A percentile compares a stretch with the other conserved stretches of the same genome.
phyloP scores from a whole-genome alignment of 2,329 filamentous ascomycete genomes.

The Trichoderma sp. region DNA sequence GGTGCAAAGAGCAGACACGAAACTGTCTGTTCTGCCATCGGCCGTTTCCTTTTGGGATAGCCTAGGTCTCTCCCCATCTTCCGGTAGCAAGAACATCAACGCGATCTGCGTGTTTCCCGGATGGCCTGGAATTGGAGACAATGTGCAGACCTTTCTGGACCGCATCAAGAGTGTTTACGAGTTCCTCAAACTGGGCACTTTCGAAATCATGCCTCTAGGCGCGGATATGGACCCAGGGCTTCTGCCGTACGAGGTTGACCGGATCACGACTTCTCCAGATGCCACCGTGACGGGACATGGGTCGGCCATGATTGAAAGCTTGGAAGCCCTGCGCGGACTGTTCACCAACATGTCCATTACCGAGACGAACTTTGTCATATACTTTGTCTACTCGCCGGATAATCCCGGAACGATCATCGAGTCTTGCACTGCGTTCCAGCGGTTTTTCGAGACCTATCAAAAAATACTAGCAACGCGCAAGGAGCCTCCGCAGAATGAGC shows the following conservation, averaged over 20 bases:
- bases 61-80: constrained; percentile 71
- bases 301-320: constrained; percentile 52
- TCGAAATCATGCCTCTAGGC: constrained; percentile 54
- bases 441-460: constrained; percentile 64
- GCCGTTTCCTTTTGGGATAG: constrained; percentile 81
- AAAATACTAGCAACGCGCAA: constrained; percentile 49
- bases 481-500: constrained; percentile 56
- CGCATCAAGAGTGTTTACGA: constrained; percentile 73
- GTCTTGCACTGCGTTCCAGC: constrained; percentile 73
- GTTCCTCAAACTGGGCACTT: constrained; percentile 69
- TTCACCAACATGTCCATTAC: constrained; percentile 47
- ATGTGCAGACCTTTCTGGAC: constrained; percentile 65
- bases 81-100: constrained; percentile 70
- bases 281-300: constrained; percentile 47
- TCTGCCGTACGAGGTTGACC: constrained; percentile 54
- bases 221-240: constrained; percentile 48
- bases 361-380: constrained; percentile 70
- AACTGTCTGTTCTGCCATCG: constrained; percentile 72
- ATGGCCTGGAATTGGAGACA: constrained; percentile 63
- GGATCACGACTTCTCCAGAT: constrained; percentile 47
- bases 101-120: constrained; percentile 72
- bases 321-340: constrained; percentile 52
- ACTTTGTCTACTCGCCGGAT: constrained; percentile 71
- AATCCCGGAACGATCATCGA: constrained; percentile 65
- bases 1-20: constrained; percentile 68